A percentile compares a stretch with the other conserved stretches of the same genome.
These are phyloP conservation scores for Fusarium chuoi DNA, from an alignment of 2,329 filamentous ascomycete genomes.

Conservation along the genomic window DNA sequence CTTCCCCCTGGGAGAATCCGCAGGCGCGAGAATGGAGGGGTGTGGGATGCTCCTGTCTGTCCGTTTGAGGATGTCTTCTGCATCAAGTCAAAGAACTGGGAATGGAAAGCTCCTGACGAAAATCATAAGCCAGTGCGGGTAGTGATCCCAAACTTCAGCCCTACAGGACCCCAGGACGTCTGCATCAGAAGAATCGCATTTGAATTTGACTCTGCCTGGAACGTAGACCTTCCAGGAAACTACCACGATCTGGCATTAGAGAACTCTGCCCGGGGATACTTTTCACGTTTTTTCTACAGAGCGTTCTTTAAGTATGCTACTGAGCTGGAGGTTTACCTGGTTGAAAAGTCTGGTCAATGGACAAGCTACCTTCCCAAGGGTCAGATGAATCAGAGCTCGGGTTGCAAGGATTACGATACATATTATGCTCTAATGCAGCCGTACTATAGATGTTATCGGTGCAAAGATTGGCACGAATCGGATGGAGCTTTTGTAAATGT, in stretches of 20 bases:
- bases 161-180: background rate
- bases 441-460: background rate
- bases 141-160: background rate
- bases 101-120: accelerated
- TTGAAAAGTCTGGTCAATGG: background rate
- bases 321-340: background rate
- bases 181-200: background rate
- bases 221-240: background rate
- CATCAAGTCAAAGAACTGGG: background rate
- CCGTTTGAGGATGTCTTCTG: accelerated
- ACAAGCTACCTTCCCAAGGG: background rate
- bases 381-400: background rate
- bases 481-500: background rate
- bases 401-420: background rate
- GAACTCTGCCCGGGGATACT: background rate
- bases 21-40: background rate
- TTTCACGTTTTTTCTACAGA: background rate
- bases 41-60: background rate
- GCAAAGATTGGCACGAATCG: background rate
- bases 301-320: background rate
- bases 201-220: background rate
- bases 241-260: background rate
- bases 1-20: background rate
- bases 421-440: background rate
- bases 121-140: background rate